Evolutionary conservation across 768 basidiomycete species (phyloP).

Genomic region (Chalciporus sphaerocephalus): DNA sequence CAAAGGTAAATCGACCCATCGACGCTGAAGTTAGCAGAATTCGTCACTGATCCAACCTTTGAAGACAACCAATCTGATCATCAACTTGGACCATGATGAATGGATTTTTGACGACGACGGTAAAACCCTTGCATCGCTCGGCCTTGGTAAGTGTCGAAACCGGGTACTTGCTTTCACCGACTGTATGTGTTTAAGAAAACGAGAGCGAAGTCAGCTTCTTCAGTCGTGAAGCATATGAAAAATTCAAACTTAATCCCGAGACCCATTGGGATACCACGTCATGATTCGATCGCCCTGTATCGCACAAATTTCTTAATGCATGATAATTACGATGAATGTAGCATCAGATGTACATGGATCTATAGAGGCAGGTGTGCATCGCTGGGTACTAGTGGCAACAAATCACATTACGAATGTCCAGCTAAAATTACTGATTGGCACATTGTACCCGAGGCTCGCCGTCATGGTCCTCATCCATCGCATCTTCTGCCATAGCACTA

Average conservation of each 20-base stretch:
- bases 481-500: slow-evolving; percentile 57
- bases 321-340: slow-evolving; percentile 31
- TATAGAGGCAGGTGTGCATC: slow-evolving; percentile 22
- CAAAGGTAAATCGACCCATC: slow-evolving; percentile 59
- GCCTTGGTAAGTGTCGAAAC: slow-evolving; percentile 61
- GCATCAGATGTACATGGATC: slow-evolving; percentile 26
- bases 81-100: slow-evolving; percentile 93
- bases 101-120: slow-evolving; percentile 78
- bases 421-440: slow-evolving; percentile 67
- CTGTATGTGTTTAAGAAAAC: slow-evolving; percentile 59
- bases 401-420: slow-evolving; percentile 17
- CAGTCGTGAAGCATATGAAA: slow-evolving; percentile 67
- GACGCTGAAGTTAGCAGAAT: not conserved
- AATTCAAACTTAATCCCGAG: slow-evolving; percentile 79
- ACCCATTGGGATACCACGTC: slow-evolving; percentile 27
- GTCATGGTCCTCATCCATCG: slow-evolving; percentile 91
- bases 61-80: slow-evolving; percentile 95
- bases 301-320: slow-evolving; percentile 12
- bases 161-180: not conserved
- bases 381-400: slow-evolving; percentile 19
- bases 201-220: slow-evolving; percentile 96
- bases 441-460: slow-evolving; percentile 92
- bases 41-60: not conserved
- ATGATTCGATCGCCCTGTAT: slow-evolving; percentile 3
- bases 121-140: slow-evolving; percentile 61